Evolutionary conservation across 441 rosid species (phyloP).

Genomic region (Populus hybrid): DNA sequence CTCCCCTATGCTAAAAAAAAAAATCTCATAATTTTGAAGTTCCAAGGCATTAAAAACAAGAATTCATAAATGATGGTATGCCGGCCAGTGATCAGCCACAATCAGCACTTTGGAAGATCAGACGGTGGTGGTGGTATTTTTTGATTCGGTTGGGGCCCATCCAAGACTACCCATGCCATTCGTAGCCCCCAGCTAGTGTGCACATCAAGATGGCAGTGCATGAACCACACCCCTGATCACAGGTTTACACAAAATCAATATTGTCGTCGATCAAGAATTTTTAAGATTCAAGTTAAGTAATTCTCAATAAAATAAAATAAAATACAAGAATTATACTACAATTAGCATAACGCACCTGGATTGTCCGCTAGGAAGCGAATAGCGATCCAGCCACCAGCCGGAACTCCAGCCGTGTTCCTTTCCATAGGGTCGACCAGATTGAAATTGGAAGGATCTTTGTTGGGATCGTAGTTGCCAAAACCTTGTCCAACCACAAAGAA

Average conservation of each 20-base stretch:
- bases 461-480: slow-evolving; percentile 56
- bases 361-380: slow-evolving; percentile 57
- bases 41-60: background rate
- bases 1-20: background rate
- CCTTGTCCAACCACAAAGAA: slow-evolving; percentile 66
- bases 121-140: slow-evolving; percentile 45
- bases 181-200: slow-evolving; percentile 52
- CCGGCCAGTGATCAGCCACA: slow-evolving; percentile 7
- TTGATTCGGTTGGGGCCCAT: slow-evolving; percentile 42
- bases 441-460: slow-evolving; percentile 46
- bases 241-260: background rate
- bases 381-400: slow-evolving; percentile 69
- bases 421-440: slow-evolving; percentile 58
- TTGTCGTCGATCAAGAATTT: background rate
- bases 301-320: too few relatives aligned
- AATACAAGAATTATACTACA: background rate
- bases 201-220: slow-evolving; percentile 57
- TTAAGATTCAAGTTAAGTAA: too few relatives aligned
- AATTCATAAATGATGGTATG: background rate
- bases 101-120: slow-evolving; percentile 57
- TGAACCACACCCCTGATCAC: slow-evolving; percentile 43
- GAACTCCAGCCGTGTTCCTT: slow-evolving; percentile 62
- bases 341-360: slow-evolving; percentile 37
- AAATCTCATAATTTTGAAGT: background rate
- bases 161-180: slow-evolving; percentile 49